phyloP scores from a whole-genome alignment of 257 asterid genomes.

The Oldenlandia corymbosa region DNA sequence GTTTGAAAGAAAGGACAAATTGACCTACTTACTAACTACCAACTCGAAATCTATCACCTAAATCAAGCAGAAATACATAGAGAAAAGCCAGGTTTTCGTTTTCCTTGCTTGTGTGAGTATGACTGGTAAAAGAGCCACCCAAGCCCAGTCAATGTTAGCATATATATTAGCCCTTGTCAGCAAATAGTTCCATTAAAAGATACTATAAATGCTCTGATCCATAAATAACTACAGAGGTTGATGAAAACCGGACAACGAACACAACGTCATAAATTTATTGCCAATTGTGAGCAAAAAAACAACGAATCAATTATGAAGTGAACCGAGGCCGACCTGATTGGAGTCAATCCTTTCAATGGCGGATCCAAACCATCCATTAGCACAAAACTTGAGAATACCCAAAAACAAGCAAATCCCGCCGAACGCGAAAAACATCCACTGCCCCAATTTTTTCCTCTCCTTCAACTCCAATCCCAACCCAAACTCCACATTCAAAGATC shows the following conservation, averaged over 20 bases:
- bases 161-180: neutral
- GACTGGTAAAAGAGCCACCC: neutral
- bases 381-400: constrained; percentile 83
- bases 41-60: neutral
- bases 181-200: neutral
- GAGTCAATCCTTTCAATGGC: constrained; percentile 59
- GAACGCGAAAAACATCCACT: constrained; percentile 73
- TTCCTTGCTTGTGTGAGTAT: neutral
- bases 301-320: neutral
- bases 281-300: neutral
- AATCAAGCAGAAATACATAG: neutral
- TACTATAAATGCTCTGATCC: neutral
- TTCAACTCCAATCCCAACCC: constrained; percentile 69
- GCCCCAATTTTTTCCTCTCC: constrained; percentile 67
- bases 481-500: constrained; percentile 60
- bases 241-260: neutral
- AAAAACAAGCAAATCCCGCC: constrained; percentile 75
- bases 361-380: constrained; percentile 95
- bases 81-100: neutral
- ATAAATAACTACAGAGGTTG: neutral
- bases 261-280: neutral
- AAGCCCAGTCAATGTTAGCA: neutral
- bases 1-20: neutral
- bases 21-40: neutral
- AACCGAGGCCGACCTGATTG: constrained; percentile 48